Evolutionary conservation across 768 basidiomycete species (phyloP).

Genomic region (Suillus cothurnatus): DNA sequence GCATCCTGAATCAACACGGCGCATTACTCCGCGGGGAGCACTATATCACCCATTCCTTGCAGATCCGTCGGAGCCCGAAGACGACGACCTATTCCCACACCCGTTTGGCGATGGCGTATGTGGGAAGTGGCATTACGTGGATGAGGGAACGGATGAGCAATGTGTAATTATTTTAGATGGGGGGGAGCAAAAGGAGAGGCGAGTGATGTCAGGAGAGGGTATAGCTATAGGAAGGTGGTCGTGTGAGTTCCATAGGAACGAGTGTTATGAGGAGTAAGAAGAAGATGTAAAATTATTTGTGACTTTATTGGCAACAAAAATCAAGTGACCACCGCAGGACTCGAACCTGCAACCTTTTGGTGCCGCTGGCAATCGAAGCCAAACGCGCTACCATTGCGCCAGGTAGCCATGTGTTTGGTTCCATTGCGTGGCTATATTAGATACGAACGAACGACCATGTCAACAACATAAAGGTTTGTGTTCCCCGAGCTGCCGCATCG

Average conservation of each 20-base stretch:
- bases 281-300: slow-evolving; percentile 6
- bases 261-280: slow-evolving; percentile 12
- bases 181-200: slow-evolving; percentile 36
- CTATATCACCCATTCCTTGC: slow-evolving; percentile 79
- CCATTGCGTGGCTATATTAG: neutral
- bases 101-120: slow-evolving; percentile 71
- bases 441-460: neutral
- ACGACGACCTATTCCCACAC: slow-evolving; percentile 73
- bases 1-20: slow-evolving; percentile 73
- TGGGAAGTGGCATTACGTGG: slow-evolving; percentile 57
- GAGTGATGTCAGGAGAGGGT: slow-evolving; percentile 42
- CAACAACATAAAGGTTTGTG: slow-evolving; percentile 8
- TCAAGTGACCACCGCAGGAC: slow-evolving; percentile 85
- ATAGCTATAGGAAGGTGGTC: slow-evolving; percentile 60
- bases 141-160: slow-evolving; percentile 59
- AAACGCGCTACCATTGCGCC: slow-evolving; percentile 96
- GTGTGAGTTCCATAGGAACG: slow-evolving; percentile 58
- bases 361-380: slow-evolving; percentile 79
- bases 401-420: slow-evolving; percentile 68
- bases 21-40: slow-evolving; percentile 75
- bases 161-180: slow-evolving; percentile 47
- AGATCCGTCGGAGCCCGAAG: slow-evolving; percentile 48
- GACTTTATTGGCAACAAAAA: slow-evolving; percentile 16
- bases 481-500: slow-evolving; percentile 11
- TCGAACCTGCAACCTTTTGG: slow-evolving; percentile 98